phyloP scores from a whole-genome alignment of 805 yeast species.

The Danielozyma ontarioensis region DNA sequence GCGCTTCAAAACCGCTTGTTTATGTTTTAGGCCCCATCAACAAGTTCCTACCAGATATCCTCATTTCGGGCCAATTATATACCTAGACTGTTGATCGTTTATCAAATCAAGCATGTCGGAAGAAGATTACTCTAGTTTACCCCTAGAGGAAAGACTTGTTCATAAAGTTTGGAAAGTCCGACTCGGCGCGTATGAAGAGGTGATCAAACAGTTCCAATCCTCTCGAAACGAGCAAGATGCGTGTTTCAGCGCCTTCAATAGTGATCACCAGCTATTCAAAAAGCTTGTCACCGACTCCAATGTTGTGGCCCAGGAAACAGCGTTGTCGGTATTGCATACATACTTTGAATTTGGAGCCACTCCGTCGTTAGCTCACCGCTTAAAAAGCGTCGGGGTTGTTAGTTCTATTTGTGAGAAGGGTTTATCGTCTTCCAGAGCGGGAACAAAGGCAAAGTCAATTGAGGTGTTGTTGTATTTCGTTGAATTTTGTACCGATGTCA shows the following conservation, averaged over 20 bases:
- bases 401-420: constrained; percentile 75
- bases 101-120: constrained; percentile 26
- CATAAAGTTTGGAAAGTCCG: constrained; percentile 75
- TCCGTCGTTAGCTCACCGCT: constrained; percentile 29
- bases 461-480: constrained; percentile 59
- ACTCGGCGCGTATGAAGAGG: constrained; percentile 69
- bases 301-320: constrained; percentile 89
- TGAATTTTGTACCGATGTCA: constrained; percentile 59
- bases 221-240: constrained; percentile 54
- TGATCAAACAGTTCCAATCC: constrained; percentile 44
- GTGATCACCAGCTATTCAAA: constrained; percentile 51
- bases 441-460: constrained; percentile 61
- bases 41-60: no score
- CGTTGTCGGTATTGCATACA: constrained; percentile 50
- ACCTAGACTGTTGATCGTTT: no score
- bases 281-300: constrained; percentile 69
- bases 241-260: constrained; percentile 46
- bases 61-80: no score
- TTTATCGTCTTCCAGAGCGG: constrained; percentile 65
- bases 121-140: constrained; percentile 53
- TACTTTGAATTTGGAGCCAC: constrained; percentile 55
- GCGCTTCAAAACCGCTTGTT: no score
- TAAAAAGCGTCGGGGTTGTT: constrained; percentile 39
- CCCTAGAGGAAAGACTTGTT: constrained; percentile 59
- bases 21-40: no score